Percentiles rank a stretch among this genome's conserved stretches.
These are phyloP conservation scores for Prunus salicina DNA, from an alignment of 306 rosid genomes.

Conservation along the genomic window DNA sequence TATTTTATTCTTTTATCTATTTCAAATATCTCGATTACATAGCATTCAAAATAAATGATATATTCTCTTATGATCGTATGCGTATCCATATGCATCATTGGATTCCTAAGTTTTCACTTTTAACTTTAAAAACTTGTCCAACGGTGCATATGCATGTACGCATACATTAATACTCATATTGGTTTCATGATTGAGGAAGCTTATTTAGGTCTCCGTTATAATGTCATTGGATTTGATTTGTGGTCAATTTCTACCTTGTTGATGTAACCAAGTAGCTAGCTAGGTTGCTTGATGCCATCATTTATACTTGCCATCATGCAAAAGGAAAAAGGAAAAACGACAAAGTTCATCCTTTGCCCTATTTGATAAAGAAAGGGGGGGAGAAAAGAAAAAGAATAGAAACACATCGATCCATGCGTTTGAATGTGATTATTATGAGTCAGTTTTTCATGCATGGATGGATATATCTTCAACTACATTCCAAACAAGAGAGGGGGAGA, in stretches of 20 bases:
- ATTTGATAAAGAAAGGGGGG: neutral
- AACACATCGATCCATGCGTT: neutral
- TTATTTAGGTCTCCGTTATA: too few relatives aligned
- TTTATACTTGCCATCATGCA: neutral
- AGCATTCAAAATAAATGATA: neutral
- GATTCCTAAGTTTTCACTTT: neutral
- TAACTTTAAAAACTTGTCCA: neutral
- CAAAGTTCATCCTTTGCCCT: neutral
- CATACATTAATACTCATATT: too few relatives aligned
- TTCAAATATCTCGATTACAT: neutral
- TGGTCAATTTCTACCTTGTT: neutral
- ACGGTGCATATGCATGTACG: neutral
- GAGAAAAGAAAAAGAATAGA: neutral
- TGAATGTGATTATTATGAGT: neutral
- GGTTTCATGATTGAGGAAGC: too few relatives aligned
- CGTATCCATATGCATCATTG: neutral
- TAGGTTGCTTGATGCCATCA: neutral
- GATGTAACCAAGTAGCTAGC: neutral
- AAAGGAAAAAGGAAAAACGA: neutral
- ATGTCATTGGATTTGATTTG: neutral
- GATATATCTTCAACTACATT: neutral
- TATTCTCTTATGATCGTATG: neutral
- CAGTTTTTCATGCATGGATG: conserved; percentile 5
- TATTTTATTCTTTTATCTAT: neutral
- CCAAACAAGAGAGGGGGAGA: neutral